phyloP scores from a whole-genome alignment of 2,329 filamentous ascomycete species.

The Epichloe bromicola region DNA sequence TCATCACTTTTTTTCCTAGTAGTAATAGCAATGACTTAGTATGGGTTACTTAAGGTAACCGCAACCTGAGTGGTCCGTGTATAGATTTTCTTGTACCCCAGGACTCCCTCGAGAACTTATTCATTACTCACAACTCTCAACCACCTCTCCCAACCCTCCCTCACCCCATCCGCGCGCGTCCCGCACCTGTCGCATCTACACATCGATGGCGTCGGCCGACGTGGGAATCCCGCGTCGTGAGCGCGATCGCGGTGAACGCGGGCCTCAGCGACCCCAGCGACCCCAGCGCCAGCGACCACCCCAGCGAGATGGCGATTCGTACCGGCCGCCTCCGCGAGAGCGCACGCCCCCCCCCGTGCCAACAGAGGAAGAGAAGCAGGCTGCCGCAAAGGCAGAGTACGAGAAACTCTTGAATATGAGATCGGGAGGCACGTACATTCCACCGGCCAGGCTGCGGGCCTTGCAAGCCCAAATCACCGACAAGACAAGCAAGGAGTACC shows the following conservation, averaged over 20 bases:
- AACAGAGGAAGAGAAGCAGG: slow-evolving; percentile 75
- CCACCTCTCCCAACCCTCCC: background rate
- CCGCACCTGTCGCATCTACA: background rate
- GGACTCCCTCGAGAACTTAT: too few relatives aligned
- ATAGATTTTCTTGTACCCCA: too few relatives aligned
- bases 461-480: slow-evolving; percentile 96
- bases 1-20: too few relatives aligned
- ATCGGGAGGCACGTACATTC: slow-evolving; percentile 92
- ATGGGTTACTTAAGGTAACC: too few relatives aligned
- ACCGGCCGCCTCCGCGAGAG: slow-evolving; percentile 28
- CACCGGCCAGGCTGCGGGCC: slow-evolving; percentile 76
- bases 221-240: slow-evolving; percentile 27
- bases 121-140: background rate
- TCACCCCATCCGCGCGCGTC: background rate
- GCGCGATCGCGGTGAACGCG: slow-evolving; percentile 15
- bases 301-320: slow-evolving; percentile 35
- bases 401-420: slow-evolving; percentile 85
- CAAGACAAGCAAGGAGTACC: slow-evolving; percentile 91
- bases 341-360: slow-evolving; percentile 26
- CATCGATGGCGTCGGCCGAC: slow-evolving; percentile 32
- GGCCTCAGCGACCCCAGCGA: slow-evolving; percentile 5
- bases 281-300: slow-evolving; percentile 13
- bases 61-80: too few relatives aligned
- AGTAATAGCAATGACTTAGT: too few relatives aligned
- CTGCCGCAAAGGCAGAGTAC: slow-evolving; percentile 81